Base-by-base conservation (phyloP, 2,329 filamentous ascomycete species). In the Coniella vitis region DNA sequence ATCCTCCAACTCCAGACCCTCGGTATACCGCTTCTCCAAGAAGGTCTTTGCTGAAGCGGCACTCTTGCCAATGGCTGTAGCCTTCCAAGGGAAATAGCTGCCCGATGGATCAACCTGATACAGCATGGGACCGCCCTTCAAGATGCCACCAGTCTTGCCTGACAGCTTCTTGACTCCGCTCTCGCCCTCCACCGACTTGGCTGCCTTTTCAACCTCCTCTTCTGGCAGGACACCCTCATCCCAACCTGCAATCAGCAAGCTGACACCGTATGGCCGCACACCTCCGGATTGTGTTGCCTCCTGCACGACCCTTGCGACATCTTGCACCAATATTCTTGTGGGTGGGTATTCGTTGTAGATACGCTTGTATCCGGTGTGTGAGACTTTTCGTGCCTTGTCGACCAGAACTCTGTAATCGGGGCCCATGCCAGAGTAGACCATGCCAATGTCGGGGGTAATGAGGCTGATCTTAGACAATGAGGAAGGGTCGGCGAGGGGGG, bases 321-420 rank as follows among this genome's bases (percentile, higher is more conserved):
- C 93, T 72, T 98, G 93, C 49, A 98, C 93, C 73, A 98, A 81
- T 85, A 98, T 98, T 68, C 93, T 84, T 49, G 93, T 98, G 5
- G 93, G 93, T n/a, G 93, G 93, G 74, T 98, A 98, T 74, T 98
- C 93, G 73, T 98, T 98, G 78, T 98, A 98, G 75, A 98, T 90
- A 69, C 93, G 89, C 82, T 98, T 98, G 83, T 98, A 98, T 69
- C 84, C 86, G 41, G 93, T 95, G 74, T 98, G 93, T 49, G 90
- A 95, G 58, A 96, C 93, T 72, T 97, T 98, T 65, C 93, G 90
- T 60, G 93, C 93, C 70, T 90, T 91, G 76, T 98, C 93, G 60
- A 97, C 93, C 47, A 98, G 80, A 50, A 98, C 89, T 69, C 93
- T 84, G 75, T 97, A 98, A 71, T 98, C 93, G 52, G 93, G 93